These are phyloP conservation scores for Zoysia pacifica DNA, from an alignment of 176 grass and related monocot species.

Conservation along the genomic window DNA sequence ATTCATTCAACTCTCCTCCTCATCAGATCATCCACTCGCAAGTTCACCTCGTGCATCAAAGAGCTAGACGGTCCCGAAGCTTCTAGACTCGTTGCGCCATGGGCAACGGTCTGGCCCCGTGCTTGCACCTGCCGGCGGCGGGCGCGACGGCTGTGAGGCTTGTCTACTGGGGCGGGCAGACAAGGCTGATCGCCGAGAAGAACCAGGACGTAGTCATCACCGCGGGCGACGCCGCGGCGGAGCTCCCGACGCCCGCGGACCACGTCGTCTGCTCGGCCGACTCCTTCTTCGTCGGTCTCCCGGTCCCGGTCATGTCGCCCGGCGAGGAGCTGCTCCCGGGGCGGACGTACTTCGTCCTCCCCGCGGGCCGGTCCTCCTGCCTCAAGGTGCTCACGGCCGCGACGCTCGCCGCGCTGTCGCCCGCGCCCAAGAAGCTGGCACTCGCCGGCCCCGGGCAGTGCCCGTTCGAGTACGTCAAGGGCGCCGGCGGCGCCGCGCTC, in stretches of 20 bases:
- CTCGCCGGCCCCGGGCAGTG: constrained; percentile 36
- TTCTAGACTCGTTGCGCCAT: constrained; percentile 40
- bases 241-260: not conserved
- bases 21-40: not conserved
- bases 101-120: constrained; percentile 70
- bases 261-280: constrained; percentile 67
- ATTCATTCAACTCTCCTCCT: not conserved
- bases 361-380: constrained; percentile 44
- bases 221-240: constrained; percentile 51
- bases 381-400: constrained; percentile 69
- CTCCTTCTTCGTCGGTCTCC: constrained; percentile 82
- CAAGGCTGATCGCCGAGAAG: constrained; percentile 13
- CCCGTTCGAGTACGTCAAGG: constrained; percentile 86
- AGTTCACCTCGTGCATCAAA: not conserved
- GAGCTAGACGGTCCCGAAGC: constrained; percentile 2
- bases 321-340: constrained; percentile 62
- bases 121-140: constrained; percentile 31
- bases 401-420: constrained; percentile 63
- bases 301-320: constrained; percentile 54
- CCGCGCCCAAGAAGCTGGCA: not conserved
- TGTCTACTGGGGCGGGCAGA: constrained; percentile 72
- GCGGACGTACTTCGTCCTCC: constrained; percentile 75
- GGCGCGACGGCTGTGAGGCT: constrained; percentile 16
- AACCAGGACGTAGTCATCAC: not conserved
- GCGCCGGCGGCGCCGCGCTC: constrained; percentile 43